Percentiles rank a stretch among this genome's conserved stretches.
Evolutionary conservation across 768 basidiomycete species (phyloP).

Genomic region (Psilocybe subaeruginosa): DNA sequence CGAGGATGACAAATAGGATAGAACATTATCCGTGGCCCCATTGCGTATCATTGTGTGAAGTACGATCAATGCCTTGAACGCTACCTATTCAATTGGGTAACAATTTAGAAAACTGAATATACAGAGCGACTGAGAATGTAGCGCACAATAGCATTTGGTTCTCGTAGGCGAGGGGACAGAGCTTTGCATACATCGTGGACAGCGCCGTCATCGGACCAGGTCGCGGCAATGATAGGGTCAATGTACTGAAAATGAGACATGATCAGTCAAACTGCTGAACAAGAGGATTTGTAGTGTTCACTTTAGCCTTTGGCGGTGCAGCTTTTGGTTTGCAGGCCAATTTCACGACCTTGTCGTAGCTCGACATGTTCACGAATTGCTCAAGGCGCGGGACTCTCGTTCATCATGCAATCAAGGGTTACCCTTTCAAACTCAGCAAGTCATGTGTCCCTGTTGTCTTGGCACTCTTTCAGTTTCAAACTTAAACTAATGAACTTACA

Average conservation of each 20-base stretch:
- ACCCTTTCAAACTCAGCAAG: slow-evolving; percentile 34
- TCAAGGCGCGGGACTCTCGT: slow-evolving; percentile 13
- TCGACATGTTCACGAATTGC: slow-evolving; percentile 54
- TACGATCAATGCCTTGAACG: slow-evolving; percentile 97
- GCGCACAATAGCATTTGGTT: slow-evolving; percentile 89
- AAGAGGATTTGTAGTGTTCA: slow-evolving; percentile 27
- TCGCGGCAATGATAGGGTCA: slow-evolving; percentile 94
- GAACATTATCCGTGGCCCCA: slow-evolving; percentile 93
- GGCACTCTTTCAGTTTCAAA: not conserved
- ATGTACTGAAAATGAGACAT: slow-evolving; percentile 67
- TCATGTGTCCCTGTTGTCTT: slow-evolving; percentile 18
- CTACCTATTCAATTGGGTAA: slow-evolving; percentile 59
- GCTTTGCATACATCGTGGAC: slow-evolving; percentile 93
- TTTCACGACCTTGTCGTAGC: slow-evolving; percentile 92
- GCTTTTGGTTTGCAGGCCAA: slow-evolving; percentile 97
- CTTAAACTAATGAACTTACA: not conserved
- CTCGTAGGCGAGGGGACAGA: slow-evolving; percentile 80
- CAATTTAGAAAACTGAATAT: not conserved
- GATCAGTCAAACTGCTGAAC: slow-evolving; percentile 8
- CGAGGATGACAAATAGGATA: slow-evolving; percentile 78
- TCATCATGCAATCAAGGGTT: slow-evolving; percentile 13
- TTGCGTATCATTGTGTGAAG: slow-evolving; percentile 96
- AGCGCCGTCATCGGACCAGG: slow-evolving; percentile 95
- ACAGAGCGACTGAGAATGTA: not conserved
- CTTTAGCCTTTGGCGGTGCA: slow-evolving; percentile 95